phyloP scores from a whole-genome alignment of 225 moss, liverwort and hornwort genomes.

The Thuidium tamariscinum region DNA sequence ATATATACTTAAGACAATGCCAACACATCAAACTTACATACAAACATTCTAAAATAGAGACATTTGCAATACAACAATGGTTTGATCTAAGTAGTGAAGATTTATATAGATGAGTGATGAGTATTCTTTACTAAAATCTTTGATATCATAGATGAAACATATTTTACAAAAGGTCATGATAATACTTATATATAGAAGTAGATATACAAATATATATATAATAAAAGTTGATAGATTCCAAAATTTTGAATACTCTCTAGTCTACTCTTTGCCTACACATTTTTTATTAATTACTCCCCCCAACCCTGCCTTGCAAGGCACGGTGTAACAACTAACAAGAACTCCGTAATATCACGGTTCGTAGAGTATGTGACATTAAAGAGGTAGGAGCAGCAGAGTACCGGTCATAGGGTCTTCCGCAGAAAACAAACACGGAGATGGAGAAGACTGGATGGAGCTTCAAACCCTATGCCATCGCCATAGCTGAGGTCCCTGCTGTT shows the following conservation, averaged over 20 bases:
- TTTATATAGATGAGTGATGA: not conserved
- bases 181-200: no score
- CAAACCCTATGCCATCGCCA: not conserved
- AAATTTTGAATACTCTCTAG: not conserved
- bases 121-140: no score
- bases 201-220: no score
- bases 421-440: not conserved
- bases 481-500: not conserved
- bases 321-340: not conserved
- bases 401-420: not conserved
- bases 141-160: no score
- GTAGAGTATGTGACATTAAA: not conserved
- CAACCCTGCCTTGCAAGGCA: not conserved
- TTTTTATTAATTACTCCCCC: no score
- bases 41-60: not conserved
- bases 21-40: not conserved
- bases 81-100: not conserved
- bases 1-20: not conserved
- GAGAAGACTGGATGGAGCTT: not conserved
- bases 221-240: not conserved
- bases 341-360: not conserved
- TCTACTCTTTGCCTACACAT: not conserved
- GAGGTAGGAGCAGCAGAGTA: not conserved
- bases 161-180: no score
- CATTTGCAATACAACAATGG: not conserved